Base-by-base conservation (phyloP, 78 protist species). In the Paratrimastix pyriformis region DNA sequence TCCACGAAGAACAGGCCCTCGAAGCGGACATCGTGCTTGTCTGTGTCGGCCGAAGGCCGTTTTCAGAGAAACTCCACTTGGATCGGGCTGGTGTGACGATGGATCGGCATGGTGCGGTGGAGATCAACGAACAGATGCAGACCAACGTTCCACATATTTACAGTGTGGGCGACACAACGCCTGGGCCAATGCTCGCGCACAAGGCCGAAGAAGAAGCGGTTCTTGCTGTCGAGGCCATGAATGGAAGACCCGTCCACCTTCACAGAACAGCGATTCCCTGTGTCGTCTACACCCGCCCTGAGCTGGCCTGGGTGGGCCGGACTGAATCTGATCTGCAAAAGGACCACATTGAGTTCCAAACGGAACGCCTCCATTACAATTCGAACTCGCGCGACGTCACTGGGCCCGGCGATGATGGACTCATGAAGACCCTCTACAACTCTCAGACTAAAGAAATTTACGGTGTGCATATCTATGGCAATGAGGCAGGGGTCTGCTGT, bases 121-220 rank as follows among this genome's bases (percentile, higher is more conserved):
- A 60, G 33, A 82, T 89, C n/a, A 79, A 86, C 54, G 86, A 81
- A 1, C 52, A 84, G 59, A 89, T 89, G 82, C 71, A 40, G 54
- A 88, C 97, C 44, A 89, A 78, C 42, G n/a, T n/a, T n/a, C 82
- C 80, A 9, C 3, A 32, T 65, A 71, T 97, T 72, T 94, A 79
- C 57, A 99, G 99, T 38, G 96, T 97, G 75, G 99, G 99, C 35
- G 99, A 97, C 69, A 87, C 81, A 66, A 80, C 93, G 48, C 55
- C 46, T 24, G 99, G 99, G 3, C 93, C 98, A 35, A 97, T 97
- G 99, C 91, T 97, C 8, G 99, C 99, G 21, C 99, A 97, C 96
- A 97, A 97, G 90, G 99, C 97, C 32, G 97, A 92, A 75, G 97
- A 94, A 68, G 91, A 89, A 79, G 92, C 84, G n/a, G n/a, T n/a